Conservation (phyloP, 2,329 filamentous ascomycete genomes). For the Talaromyces piceae region DNA sequence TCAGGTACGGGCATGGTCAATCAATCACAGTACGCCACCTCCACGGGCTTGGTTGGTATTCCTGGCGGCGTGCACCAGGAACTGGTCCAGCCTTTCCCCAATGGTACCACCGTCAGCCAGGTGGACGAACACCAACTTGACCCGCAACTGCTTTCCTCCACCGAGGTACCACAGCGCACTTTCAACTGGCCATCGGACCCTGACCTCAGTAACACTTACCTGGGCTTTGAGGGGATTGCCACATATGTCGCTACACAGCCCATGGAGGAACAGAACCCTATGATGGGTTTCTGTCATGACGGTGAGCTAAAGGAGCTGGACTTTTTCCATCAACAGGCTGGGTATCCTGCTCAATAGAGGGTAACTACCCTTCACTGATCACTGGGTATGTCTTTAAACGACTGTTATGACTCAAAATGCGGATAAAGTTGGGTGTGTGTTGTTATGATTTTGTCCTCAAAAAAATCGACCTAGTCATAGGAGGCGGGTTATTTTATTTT, state of each 20-base stretch:
- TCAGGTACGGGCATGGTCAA: constrained; percentile 22
- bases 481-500: too few relatives aligned
- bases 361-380: too few relatives aligned
- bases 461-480: too few relatives aligned
- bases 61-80: constrained; percentile 38
- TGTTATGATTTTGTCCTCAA: too few relatives aligned
- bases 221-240: constrained; percentile 9
- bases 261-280: constrained; percentile 26
- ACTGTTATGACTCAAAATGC: too few relatives aligned
- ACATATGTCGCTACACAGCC: constrained; percentile 25
- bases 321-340: constrained; percentile 28
- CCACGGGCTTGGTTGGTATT: constrained; percentile 34
- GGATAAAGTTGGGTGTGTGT: too few relatives aligned
- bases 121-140: constrained; percentile 32
- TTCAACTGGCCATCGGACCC: constrained; percentile 12
- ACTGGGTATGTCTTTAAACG: too few relatives aligned
- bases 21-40: constrained; percentile 23
- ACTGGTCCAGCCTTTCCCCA: constrained; percentile 28
- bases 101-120: constrained; percentile 8
- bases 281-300: constrained; percentile 17
- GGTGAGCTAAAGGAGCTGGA: constrained; percentile 34
- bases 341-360: background rate
- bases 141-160: constrained; percentile 32
- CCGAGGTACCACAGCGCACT: constrained; percentile 11
- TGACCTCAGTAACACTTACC: constrained; percentile 12